Base-by-base conservation (phyloP, 345 rosid species). In the Draba incana region DNA sequence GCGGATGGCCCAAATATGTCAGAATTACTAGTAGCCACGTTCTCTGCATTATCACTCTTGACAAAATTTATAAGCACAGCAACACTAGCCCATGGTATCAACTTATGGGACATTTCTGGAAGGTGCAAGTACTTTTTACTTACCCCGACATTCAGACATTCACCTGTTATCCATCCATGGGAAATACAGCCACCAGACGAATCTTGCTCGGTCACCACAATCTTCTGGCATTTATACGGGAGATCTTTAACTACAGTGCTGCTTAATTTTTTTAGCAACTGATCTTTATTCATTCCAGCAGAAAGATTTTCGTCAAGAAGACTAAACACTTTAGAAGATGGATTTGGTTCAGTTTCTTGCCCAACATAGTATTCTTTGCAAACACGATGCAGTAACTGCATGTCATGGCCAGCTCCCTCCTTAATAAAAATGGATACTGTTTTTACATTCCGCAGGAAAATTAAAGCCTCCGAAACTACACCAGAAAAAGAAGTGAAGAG, bases 21-120 rank as follows among this genome's bases (percentile, higher is more conserved):
- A 50, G 80, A 74, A 57, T 51, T 35, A 68, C 72, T 66, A 42
- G 60, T 55, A 63, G 66, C 61, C 54, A 31, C 48, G 6, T 50
- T 68, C 47, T 75, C 82, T 15, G 10, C 47, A 69, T 64, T 67
- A 46, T 63, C 66, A 70, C 41, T 64, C 73, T 80, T 75, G 43
- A 82, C 85, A 80, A 96, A 83, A 52, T 85, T 82, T 74, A 92
- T 69, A 82, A 81, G 82, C 57, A 91, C 97, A 75, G 98, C 96
- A 76, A 92, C 91, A 77, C 96, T 83, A 66, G 98, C 95, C 97
- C 95, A 92, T 23, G 98, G 98, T 65, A 92, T 78, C 73, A 86
- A 84, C 75, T 83, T 83, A 81, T 81, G 85, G 64, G 85, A 70
- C 81, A 81, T 85, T 57, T 81, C 84, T 57, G 76, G 66, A 68